Conservation (phyloP, 805 yeast species). For the Suhomyces sp. region DNA sequence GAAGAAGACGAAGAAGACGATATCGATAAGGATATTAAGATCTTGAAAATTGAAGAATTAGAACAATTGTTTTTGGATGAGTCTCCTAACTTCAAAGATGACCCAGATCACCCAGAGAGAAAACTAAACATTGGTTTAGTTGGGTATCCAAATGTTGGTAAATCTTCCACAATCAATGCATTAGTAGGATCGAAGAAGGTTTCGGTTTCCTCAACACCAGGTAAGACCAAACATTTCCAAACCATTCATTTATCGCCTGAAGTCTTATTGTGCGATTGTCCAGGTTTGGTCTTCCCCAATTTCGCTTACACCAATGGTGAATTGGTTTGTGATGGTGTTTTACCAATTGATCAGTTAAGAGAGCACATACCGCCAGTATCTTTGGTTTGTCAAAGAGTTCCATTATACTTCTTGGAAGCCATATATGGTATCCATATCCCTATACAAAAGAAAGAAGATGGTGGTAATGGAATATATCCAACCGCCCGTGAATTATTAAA, state of each 20-base stretch:
- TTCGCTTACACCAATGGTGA: constrained; percentile 97
- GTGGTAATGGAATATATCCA: constrained; percentile 79
- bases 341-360: constrained; percentile 95
- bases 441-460: constrained; percentile 73
- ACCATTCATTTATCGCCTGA: constrained; percentile 82
- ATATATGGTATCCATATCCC: constrained; percentile 89
- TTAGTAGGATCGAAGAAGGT: constrained; percentile 94
- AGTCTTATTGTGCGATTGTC: constrained; percentile 94
- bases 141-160: constrained; percentile 94
- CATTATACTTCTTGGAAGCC: constrained; percentile 85
- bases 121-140: constrained; percentile 89
- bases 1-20: constrained; percentile 24
- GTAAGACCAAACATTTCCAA: constrained; percentile 98
- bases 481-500: constrained; percentile 85
- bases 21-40: constrained; percentile 47
- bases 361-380: constrained; percentile 89
- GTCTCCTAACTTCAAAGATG: constrained; percentile 68
- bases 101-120: constrained; percentile 56
- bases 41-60: constrained; percentile 78
- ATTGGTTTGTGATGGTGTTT: constrained; percentile 95
- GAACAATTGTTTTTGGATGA: constrained; percentile 73
- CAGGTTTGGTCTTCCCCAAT: constrained; percentile 97
- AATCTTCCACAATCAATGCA: constrained; percentile 97
- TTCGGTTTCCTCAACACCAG: constrained; percentile 98
- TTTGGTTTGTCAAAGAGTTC: constrained; percentile 82